Evolutionary conservation across 202 grass and related monocot species (phyloP), one percentile per base, ranked within the genome.

Genomic region (Setaria italica): DNA sequence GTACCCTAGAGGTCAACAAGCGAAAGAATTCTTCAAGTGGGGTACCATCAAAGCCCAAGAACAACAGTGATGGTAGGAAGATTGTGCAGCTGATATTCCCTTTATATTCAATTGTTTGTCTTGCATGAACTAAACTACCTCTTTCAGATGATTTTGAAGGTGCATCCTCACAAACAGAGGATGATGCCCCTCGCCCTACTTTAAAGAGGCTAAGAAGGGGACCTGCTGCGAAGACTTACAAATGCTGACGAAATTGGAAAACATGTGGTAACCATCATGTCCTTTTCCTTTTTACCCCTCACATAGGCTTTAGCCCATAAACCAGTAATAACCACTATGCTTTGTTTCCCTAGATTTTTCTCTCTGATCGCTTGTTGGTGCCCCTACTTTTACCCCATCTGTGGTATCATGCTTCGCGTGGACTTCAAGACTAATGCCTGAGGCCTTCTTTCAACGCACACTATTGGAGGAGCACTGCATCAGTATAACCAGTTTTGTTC

Each of bases 151-250:
- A 83, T 70, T 19, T 67, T 3, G 82, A 76, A 7, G 47, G 67
- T 21, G 20, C 42, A n/a, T 83, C 74, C 12, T 78, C 76, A 16
- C 80, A 90, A 78, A 78, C 75, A 25, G 86, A 90, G 48, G 67
- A 75, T 77, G 34, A 30, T 4, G 50, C 0, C 0, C 70, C 68
- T 68, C 83, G 7, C 46, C 25, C 37, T 77, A 1, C 12, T 80
- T 74, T 86, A 13, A 88, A 77, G 54, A 90, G 88, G 86, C 32
- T 90, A 41, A 43, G 91, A 2, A 89, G 86, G 50, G 88, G 91
- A 1, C 76, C 43, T 67, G 1, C 43, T 67, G 1, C 19, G 11
- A 88, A 66, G 75, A 58, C 19, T 33, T 47, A 5, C 55, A 89
- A 84, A 80, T 41, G 64, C 47, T 92, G 58, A 89, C 13, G 1